Evolutionary conservation across 2,329 filamentous ascomycete genomes (phyloP).

Genomic region (Cladosporium phlei): DNA sequence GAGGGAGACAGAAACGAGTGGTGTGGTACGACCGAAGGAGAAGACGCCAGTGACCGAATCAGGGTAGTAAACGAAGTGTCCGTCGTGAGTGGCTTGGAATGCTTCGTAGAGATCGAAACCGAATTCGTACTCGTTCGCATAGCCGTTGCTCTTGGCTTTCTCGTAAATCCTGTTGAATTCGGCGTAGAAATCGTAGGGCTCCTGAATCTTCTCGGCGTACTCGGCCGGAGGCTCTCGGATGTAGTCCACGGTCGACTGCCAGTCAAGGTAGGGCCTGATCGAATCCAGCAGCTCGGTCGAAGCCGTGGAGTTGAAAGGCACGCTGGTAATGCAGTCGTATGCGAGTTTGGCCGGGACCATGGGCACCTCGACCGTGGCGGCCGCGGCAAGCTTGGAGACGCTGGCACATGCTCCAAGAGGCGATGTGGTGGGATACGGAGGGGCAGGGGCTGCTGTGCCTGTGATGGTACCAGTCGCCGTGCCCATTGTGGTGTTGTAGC

Average conservation of each 20-base stretch:
- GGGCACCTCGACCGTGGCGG: constrained; percentile 27
- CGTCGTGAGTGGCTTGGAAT: constrained; percentile 56
- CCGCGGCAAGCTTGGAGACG: constrained; percentile 22
- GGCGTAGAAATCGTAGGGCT: constrained; percentile 39
- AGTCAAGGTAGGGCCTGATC: constrained; percentile 42
- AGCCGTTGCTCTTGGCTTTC: constrained; percentile 35
- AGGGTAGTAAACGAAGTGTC: constrained; percentile 57
- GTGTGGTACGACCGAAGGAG: constrained; percentile 45
- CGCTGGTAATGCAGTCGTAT: constrained; percentile 43
- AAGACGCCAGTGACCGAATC: constrained; percentile 51
- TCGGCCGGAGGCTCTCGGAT: constrained; percentile 43
- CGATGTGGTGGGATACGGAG: constrained; percentile 7
- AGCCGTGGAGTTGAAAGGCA: constrained; percentile 41
- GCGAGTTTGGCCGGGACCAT: constrained; percentile 42
- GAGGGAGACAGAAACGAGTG: constrained; percentile 56
- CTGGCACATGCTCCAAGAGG: constrained; percentile 22
- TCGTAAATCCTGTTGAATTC: constrained; percentile 36
- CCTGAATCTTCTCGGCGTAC: constrained; percentile 43
- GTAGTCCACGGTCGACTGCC: constrained; percentile 43
- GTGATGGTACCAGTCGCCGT: constrained; percentile 2
- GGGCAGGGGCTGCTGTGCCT: neutral
- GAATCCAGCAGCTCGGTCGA: constrained; percentile 38
- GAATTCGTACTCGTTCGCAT: constrained; percentile 42
- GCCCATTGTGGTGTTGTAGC: no score
- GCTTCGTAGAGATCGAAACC: constrained; percentile 50